Conservation (phyloP, 2,329 filamentous ascomycete genomes). For the Clarireedia sp. region DNA sequence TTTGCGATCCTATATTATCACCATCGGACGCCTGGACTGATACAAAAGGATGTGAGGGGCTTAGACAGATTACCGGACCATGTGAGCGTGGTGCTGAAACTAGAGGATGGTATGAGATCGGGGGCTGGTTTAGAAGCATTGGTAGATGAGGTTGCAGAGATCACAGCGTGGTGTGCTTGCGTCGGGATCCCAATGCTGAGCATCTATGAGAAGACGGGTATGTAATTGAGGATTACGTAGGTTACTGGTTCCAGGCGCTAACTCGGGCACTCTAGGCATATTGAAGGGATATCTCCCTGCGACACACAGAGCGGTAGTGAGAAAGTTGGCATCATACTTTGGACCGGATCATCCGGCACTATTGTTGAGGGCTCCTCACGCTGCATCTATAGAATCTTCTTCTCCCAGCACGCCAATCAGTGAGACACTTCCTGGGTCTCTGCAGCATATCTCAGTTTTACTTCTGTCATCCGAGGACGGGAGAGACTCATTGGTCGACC, state of each 20-base stretch:
- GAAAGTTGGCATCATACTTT: conserved; percentile 82
- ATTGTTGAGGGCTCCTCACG: conserved; percentile 64
- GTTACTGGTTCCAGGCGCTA: not conserved
- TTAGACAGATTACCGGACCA: conserved; percentile 73
- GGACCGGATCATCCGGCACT: conserved; percentile 66
- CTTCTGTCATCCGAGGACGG: conserved; percentile 85
- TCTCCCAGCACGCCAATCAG: conserved; percentile 34
- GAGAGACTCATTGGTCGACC: conserved; percentile 85
- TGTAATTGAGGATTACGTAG: conserved; percentile 18
- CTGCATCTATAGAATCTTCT: conserved; percentile 48
- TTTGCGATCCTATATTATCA: conserved; percentile 86
- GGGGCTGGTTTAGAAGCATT: conserved; percentile 72
- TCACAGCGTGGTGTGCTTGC: conserved; percentile 87
- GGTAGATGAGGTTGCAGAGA: conserved; percentile 83
- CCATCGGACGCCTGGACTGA: conserved; percentile 88
- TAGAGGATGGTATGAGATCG: conserved; percentile 61
- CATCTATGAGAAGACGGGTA: conserved; percentile 87
- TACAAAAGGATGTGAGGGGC: conserved; percentile 73
- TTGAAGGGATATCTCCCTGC: conserved; percentile 86
- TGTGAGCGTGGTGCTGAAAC: conserved; percentile 74
- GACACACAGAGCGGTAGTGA: conserved; percentile 69
- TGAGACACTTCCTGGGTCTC: conserved; percentile 30
- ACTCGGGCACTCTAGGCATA: conserved; percentile 49
- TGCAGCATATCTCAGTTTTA: conserved; percentile 51
- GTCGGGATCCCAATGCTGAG: conserved; percentile 82